Percentiles rank a stretch among this genome's conserved stretches.
Evolutionary conservation across 345 rosid species (phyloP).

Genomic region (Eutrema japonicum): DNA sequence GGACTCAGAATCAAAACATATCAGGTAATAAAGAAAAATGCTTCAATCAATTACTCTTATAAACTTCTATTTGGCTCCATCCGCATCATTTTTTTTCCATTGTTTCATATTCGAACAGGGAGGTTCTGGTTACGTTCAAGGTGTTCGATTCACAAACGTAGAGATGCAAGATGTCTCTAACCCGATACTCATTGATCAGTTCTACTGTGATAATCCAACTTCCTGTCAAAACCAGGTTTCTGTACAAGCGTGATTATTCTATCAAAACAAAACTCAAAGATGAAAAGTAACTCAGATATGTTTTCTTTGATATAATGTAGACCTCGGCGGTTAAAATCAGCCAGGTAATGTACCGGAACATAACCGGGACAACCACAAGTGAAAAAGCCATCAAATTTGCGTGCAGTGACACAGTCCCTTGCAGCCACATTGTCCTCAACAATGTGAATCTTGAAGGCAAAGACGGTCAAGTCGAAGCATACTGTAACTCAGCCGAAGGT

Average conservation of each 20-base stretch:
- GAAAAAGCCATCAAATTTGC: conserved; percentile 87
- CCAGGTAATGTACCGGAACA: conserved; percentile 86
- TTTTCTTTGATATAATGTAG: conserved; percentile 43
- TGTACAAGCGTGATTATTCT: conserved; percentile 13
- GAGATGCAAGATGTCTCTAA: conserved; percentile 83
- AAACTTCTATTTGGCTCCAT: not conserved
- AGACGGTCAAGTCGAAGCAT: conserved; percentile 86
- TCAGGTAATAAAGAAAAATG: conserved; percentile 64
- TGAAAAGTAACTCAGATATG: conserved; percentile 17
- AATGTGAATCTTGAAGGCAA: conserved; percentile 76
- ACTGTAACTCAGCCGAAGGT: conserved; percentile 93
- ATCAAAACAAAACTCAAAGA: conserved; percentile 20
- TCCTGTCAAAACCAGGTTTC: conserved; percentile 83
- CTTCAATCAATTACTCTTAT: not conserved
- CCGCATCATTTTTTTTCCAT: not conserved
- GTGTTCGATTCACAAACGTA: conserved; percentile 79
- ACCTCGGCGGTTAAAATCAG: conserved; percentile 87
- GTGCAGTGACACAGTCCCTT: conserved; percentile 92
- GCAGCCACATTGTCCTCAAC: conserved; percentile 77
- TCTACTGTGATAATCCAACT: conserved; percentile 92
- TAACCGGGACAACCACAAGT: conserved; percentile 83
- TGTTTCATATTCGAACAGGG: conserved; percentile 54
- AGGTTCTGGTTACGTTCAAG: conserved; percentile 88
- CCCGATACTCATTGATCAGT: conserved; percentile 94
- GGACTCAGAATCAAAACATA: conserved; percentile 98